A percentile compares a stretch with the other conserved stretches of the same genome.
These are phyloP conservation scores for Eutrema japonicum DNA, from an alignment of 345 rosid species.

Conservation along the genomic window DNA sequence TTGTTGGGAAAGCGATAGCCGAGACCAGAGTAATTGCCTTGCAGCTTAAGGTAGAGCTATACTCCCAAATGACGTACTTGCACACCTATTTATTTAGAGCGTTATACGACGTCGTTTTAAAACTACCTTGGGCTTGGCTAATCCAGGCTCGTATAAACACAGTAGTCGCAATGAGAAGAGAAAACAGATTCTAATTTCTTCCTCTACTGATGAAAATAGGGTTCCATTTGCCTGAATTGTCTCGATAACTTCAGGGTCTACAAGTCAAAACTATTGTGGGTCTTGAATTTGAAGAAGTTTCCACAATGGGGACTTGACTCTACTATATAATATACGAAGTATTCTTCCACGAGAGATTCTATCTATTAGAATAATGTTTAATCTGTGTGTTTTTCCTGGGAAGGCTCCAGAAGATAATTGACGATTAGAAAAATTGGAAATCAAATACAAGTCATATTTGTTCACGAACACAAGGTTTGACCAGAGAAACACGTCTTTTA, in stretches of 20 bases:
- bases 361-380: neutral
- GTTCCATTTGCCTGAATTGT: neutral
- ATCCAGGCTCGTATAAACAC: no score
- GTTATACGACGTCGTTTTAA: neutral
- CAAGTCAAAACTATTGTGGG: neutral
- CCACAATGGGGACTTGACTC: neutral
- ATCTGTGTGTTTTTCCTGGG: conserved; percentile 8
- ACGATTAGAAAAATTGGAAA: conserved; percentile 11
- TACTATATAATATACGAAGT: conserved; percentile 4
- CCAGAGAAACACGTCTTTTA: conserved; percentile 30
- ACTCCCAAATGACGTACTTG: neutral
- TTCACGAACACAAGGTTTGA: conserved; percentile 40
- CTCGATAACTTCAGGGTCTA: neutral
- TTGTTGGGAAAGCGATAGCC: neutral
- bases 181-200: no score
- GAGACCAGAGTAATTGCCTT: neutral
- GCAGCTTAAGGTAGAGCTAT: neutral
- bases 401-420: conserved; percentile 29
- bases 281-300: conserved; percentile 24
- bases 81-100: no score
- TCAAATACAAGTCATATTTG: conserved; percentile 16
- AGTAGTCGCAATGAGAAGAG: no score
- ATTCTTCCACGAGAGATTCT: conserved; percentile 20
- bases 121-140: neutral
- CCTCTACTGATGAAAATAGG: no score